Evolutionary conservation across 352 stramenopile species (phyloP).

Genomic region (Pythium brassicae): DNA sequence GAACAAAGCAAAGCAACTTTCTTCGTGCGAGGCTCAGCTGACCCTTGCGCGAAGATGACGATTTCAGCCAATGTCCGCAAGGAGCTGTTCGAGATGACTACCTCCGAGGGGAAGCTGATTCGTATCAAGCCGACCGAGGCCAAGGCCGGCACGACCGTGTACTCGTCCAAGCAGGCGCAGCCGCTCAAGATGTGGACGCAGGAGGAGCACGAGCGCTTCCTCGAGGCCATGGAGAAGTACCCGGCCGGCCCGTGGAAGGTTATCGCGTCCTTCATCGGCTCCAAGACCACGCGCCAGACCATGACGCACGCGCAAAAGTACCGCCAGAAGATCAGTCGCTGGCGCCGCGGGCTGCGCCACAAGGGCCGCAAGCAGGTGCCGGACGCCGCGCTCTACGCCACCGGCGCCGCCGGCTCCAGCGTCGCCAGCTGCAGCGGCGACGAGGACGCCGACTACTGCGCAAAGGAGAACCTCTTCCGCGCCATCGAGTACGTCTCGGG

Average conservation of each 20-base stretch:
- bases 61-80: conserved; percentile 84
- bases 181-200: conserved; percentile 85
- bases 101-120: conserved; percentile 75
- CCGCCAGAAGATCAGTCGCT: conserved; percentile 81
- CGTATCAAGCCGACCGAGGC: conserved; percentile 81
- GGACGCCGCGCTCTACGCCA: conserved; percentile 19
- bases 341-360: conserved; percentile 70
- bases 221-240: conserved; percentile 86
- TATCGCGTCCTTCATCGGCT: conserved; percentile 77
- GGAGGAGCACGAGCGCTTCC: conserved; percentile 83
- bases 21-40: conserved; percentile 14
- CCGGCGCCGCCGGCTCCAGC: background rate
- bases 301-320: conserved; percentile 87
- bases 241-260: conserved; percentile 77
- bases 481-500: conserved; percentile 61
- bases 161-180: conserved; percentile 80
- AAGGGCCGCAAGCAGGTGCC: conserved; percentile 68
- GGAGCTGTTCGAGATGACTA: conserved; percentile 82
- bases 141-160: conserved; percentile 80
- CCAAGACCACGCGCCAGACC: conserved; percentile 92
- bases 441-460: conserved; percentile 39
- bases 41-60: conserved; percentile 48
- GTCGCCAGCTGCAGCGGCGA: conserved; percentile 28
- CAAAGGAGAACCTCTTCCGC: conserved; percentile 57
- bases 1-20: conserved; percentile 3